Percentiles rank a stretch among this genome's conserved stretches.
These are phyloP conservation scores for Rostrohypoxylon terebratum DNA, from an alignment of 495 filamentous ascomycete genomes.

Conservation along the genomic window DNA sequence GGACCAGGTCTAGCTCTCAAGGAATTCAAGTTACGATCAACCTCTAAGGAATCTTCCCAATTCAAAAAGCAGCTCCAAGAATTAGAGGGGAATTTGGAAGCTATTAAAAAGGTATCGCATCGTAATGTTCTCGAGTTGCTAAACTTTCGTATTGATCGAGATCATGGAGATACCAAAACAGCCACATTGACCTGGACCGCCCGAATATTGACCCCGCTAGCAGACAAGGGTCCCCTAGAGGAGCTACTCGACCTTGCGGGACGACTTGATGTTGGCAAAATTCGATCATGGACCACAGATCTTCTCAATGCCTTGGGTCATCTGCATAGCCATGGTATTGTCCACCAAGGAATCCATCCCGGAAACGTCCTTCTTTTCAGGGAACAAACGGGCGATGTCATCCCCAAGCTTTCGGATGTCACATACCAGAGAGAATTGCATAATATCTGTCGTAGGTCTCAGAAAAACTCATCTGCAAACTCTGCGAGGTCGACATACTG, in stretches of 20 bases:
- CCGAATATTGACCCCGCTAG: slow-evolving; percentile 80
- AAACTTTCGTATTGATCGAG: slow-evolving; percentile 78
- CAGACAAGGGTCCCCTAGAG: slow-evolving; percentile 82
- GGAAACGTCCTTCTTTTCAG: slow-evolving; percentile 79
- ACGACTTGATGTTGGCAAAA: slow-evolving; percentile 74
- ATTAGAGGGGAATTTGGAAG: slow-evolving; percentile 76
- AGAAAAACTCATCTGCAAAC: slow-evolving; percentile 61
- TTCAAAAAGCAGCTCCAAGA: slow-evolving; percentile 76
- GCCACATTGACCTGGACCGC: slow-evolving; percentile 73
- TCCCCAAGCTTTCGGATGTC: slow-evolving; percentile 76
- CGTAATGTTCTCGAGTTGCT: slow-evolving; percentile 81
- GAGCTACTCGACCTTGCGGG: slow-evolving; percentile 84
- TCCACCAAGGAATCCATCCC: slow-evolving; percentile 82
- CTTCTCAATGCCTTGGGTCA: slow-evolving; percentile 91
- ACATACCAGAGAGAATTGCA: slow-evolving; percentile 73
- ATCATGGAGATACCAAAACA: slow-evolving; percentile 55
- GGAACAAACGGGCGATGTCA: slow-evolving; percentile 66
- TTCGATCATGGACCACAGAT: slow-evolving; percentile 86
- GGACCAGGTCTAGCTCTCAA: slow-evolving; percentile 77
- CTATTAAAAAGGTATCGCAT: slow-evolving; percentile 77
- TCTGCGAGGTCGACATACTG: slow-evolving; percentile 82
- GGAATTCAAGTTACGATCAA: slow-evolving; percentile 67
- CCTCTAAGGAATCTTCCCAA: slow-evolving; percentile 64
- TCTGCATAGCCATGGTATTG: slow-evolving; percentile 82
- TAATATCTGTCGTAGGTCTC: slow-evolving; percentile 62